phyloP scores from a whole-genome alignment of 495 filamentous ascomycete genomes.

The Podospora pseudopauciseta region DNA sequence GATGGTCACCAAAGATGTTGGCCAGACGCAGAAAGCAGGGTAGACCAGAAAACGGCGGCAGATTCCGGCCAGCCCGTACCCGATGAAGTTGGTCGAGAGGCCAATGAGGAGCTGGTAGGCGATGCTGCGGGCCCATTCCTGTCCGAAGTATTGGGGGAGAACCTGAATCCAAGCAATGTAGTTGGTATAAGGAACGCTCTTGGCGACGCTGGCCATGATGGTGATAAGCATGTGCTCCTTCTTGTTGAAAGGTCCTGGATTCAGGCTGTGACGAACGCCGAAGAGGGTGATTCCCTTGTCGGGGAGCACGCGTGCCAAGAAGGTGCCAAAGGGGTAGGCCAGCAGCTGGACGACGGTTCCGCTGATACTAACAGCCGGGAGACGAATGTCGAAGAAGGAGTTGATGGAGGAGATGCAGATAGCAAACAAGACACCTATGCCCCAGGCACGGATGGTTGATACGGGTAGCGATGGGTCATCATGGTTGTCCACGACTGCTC shows the following conservation, averaged over 20 bases:
- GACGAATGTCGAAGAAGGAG: slow-evolving; percentile 41
- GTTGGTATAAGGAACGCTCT: slow-evolving; percentile 38
- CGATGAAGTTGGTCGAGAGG: slow-evolving; percentile 48
- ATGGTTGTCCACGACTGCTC: slow-evolving; percentile 48
- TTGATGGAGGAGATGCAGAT: slow-evolving; percentile 41
- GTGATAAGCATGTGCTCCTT: slow-evolving; percentile 54
- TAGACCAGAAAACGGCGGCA: slow-evolving; percentile 56
- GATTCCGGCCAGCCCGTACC: slow-evolving; percentile 52
- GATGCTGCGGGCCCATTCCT: slow-evolving; percentile 35
- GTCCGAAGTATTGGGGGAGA: slow-evolving; percentile 41
- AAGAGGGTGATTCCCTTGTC: slow-evolving; percentile 39
- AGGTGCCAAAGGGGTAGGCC: slow-evolving; percentile 40
- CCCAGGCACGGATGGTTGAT: slow-evolving; percentile 41
- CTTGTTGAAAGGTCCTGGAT: slow-evolving; percentile 49
- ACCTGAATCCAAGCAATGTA: slow-evolving; percentile 46
- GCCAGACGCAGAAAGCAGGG: slow-evolving; percentile 44
- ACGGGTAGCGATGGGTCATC: slow-evolving; percentile 38
- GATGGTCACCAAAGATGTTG: slow-evolving; percentile 41
- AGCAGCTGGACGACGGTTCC: slow-evolving; percentile 39
- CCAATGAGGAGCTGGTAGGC: slow-evolving; percentile 44
- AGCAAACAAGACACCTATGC: slow-evolving; percentile 38
- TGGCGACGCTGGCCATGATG: slow-evolving; percentile 42
- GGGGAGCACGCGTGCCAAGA: slow-evolving; percentile 33
- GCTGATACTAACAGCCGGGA: slow-evolving; percentile 36
- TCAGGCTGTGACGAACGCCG: slow-evolving; percentile 39